Evolutionary conservation across 1,139 yeast species (phyloP).

Genomic region (Suhomyces bolitotheri): DNA sequence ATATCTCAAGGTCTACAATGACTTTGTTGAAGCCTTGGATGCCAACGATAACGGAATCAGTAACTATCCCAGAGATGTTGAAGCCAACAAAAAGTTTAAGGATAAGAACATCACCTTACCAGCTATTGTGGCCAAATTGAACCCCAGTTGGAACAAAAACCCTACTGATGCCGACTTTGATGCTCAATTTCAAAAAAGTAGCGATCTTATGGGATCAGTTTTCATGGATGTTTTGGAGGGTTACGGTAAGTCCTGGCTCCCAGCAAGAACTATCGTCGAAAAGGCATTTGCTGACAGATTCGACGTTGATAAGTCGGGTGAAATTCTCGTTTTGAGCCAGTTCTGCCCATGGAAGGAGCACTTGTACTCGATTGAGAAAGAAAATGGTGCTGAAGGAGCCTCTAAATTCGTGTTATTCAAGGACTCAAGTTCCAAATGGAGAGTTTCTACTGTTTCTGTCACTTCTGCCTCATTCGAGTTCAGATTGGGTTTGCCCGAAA

Average conservation of each 20-base stretch:
- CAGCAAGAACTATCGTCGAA: conserved; percentile 78
- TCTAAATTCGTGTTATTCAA: conserved; percentile 77
- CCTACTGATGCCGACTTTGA: conserved; percentile 69
- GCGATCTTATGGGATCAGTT: conserved; percentile 78
- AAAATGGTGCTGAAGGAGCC: conserved; percentile 52
- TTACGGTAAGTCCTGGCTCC: conserved; percentile 86
- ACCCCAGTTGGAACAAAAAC: conserved; percentile 80
- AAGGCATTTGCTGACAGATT: conserved; percentile 62
- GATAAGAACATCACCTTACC: conserved; percentile 73
- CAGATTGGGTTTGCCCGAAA: conserved; percentile 83
- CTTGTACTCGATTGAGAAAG: conserved; percentile 71
- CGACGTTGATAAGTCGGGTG: conserved; percentile 61
- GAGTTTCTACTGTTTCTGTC: conserved; percentile 87
- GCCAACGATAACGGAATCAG: conserved; percentile 95
- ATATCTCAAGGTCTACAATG: conserved; percentile 74
- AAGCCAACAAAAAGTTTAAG: conserved; percentile 44
- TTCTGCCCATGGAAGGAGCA: conserved; percentile 97
- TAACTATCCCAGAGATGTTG: conserved; percentile 59
- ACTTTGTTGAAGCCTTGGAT: conserved; percentile 83
- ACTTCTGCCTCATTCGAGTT: conserved; percentile 75
- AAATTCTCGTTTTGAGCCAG: conserved; percentile 66
- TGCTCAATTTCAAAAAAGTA: conserved; percentile 65
- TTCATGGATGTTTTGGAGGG: conserved; percentile 68
- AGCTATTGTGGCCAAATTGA: conserved; percentile 69
- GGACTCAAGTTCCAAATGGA: conserved; percentile 74